Evolutionary conservation across 2,329 filamentous ascomycete genomes (phyloP).

Genomic region (Penicillium glabrum): DNA sequence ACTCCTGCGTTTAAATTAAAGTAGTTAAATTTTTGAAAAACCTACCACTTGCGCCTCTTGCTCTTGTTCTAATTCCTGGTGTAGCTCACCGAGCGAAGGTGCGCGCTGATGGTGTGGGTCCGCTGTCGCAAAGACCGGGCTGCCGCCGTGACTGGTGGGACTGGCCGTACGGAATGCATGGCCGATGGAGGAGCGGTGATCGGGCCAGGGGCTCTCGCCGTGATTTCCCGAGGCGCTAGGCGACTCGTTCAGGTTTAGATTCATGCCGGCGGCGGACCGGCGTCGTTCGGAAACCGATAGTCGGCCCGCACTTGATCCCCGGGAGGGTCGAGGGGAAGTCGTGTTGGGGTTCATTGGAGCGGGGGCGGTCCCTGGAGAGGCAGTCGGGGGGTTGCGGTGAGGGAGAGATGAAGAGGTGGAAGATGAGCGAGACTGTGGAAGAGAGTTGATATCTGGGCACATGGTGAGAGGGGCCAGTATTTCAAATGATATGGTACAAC

Average conservation of each 20-base stretch:
- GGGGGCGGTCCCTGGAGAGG: conserved; percentile 61
- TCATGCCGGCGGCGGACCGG: conserved; percentile 42
- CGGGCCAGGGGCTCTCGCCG: conserved; percentile 38
- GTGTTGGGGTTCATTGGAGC: conserved; percentile 53
- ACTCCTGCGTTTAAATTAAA: not conserved
- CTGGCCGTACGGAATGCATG: conserved; percentile 43
- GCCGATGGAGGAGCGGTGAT: conserved; percentile 40
- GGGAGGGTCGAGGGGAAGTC: conserved; percentile 43
- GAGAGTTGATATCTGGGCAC: conserved; percentile 73
- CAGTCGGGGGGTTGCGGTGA: conserved; percentile 29
- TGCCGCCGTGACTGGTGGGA: conserved; percentile 44
- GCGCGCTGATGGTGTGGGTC: conserved; percentile 51
- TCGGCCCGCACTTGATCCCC: conserved; percentile 34
- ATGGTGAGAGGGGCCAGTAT: conserved; percentile 42
- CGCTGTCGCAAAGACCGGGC: conserved; percentile 42
- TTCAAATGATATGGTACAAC: not conserved
- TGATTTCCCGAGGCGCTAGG: conserved; percentile 25
- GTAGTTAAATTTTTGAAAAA: not conserved
- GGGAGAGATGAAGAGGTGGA: conserved; percentile 39
- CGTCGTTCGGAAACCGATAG: conserved; percentile 43
- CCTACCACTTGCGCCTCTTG: conserved; percentile 53
- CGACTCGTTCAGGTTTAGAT: conserved; percentile 40
- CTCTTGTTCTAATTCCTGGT: conserved; percentile 53
- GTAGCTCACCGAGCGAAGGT: conserved; percentile 50
- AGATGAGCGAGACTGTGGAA: conserved; percentile 57